Percentiles rank a stretch among this genome's conserved stretches.
These are phyloP conservation scores for Thermochaetoides dissita DNA, from an alignment of 2,329 filamentous ascomycete genomes.

Conservation along the genomic window DNA sequence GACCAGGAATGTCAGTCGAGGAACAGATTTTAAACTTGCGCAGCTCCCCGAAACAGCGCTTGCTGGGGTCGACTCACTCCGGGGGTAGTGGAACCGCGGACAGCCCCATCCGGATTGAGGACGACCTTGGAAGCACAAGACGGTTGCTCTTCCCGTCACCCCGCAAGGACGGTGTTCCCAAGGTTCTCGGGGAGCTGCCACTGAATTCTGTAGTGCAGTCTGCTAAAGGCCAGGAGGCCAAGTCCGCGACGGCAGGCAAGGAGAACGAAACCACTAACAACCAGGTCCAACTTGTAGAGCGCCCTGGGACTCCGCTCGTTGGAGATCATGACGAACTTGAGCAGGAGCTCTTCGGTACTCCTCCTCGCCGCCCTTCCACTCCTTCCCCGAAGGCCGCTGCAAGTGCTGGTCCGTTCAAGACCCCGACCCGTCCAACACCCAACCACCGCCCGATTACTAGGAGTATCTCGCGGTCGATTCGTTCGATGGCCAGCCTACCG, in stretches of 20 bases:
- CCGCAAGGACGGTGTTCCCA: slow-evolving; percentile 48
- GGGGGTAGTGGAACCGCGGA: slow-evolving; percentile 39
- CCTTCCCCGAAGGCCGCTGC: slow-evolving; percentile 35
- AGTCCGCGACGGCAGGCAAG: slow-evolving; percentile 25
- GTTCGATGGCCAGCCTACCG: slow-evolving; percentile 18
- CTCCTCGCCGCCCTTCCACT: slow-evolving; percentile 33
- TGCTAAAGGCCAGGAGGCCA: slow-evolving; percentile 24
- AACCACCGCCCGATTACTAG: slow-evolving; percentile 47
- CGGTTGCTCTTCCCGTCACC: slow-evolving; percentile 67
- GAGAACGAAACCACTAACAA: slow-evolving; percentile 23
- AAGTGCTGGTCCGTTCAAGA: slow-evolving; percentile 38
- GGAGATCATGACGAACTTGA: slow-evolving; percentile 25
- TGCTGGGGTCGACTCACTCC: slow-evolving; percentile 37
- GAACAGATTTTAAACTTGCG: slow-evolving; percentile 19
- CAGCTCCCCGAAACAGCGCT: slow-evolving; percentile 20
- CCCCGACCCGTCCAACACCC: slow-evolving; percentile 47
- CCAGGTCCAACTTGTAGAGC: slow-evolving; percentile 1
- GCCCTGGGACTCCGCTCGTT: slow-evolving; percentile 20
- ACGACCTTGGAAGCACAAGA: slow-evolving; percentile 44
- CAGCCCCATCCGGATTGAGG: slow-evolving; percentile 41
- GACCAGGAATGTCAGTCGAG: too few species aligned
- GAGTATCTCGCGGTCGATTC: slow-evolving; percentile 44
- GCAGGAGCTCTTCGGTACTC: slow-evolving; percentile 54
- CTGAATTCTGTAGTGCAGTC: slow-evolving; percentile 37
- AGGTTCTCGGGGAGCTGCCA: slow-evolving; percentile 44